phyloP scores from a whole-genome alignment of 805 yeast species.

The Hanseniaspora guilliermondii region DNA sequence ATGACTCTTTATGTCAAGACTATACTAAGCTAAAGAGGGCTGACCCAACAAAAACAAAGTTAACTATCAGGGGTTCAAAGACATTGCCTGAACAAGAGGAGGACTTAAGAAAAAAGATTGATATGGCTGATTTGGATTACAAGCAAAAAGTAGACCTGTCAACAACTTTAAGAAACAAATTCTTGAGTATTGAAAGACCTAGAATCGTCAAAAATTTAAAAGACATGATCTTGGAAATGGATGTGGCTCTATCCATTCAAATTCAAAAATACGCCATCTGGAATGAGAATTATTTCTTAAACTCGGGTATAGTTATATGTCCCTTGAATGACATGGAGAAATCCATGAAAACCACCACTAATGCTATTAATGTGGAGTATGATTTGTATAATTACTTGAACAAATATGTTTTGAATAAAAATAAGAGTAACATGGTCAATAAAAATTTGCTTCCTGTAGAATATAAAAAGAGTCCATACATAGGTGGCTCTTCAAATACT shows the following conservation, averaged over 20 bases:
- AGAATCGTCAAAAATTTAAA: conserved; percentile 56
- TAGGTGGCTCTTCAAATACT: conserved; percentile 25
- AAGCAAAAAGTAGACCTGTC: conserved; percentile 62
- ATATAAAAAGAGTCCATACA: conserved; percentile 58
- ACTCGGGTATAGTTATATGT: conserved; percentile 68
- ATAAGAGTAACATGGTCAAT: conserved; percentile 26
- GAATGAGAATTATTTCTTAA: conserved; percentile 70
- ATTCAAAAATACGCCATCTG: conserved; percentile 79
- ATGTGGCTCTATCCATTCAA: conserved; percentile 79
- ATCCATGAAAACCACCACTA: conserved; percentile 67
- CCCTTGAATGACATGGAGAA: conserved; percentile 48
- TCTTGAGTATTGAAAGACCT: conserved; percentile 66
- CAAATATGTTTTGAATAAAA: conserved; percentile 31
- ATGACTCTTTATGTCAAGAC: conserved; percentile 71
- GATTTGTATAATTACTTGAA: conserved; percentile 63
- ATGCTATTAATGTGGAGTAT: conserved; percentile 68
- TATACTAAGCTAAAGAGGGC: conserved; percentile 67
- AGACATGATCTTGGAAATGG: conserved; percentile 71
- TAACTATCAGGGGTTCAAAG: conserved; percentile 66
- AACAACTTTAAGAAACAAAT: conserved; percentile 59
- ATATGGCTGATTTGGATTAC: conserved; percentile 76
- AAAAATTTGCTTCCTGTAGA: conserved; percentile 51
- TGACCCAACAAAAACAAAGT: conserved; percentile 75
- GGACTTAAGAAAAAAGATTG: conserved; percentile 68
- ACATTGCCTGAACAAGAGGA: conserved; percentile 80